Evolutionary conservation across 129 eudicot genomes (phyloP).

Genomic region (Centaurea solstitialis): DNA sequence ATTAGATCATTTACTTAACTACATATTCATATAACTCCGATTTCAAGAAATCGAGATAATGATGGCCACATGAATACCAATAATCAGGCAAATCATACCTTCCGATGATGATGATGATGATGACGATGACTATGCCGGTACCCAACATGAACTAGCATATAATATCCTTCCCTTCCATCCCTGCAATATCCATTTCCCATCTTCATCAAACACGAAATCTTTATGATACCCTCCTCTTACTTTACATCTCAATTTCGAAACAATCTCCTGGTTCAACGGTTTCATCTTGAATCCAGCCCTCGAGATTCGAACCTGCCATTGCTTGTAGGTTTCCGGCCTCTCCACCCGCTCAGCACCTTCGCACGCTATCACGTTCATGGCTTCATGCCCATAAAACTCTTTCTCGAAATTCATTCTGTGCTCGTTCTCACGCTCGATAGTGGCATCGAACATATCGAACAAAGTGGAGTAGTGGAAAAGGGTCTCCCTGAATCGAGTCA

Average conservation of each 20-base stretch:
- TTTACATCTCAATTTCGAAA: slow-evolving; percentile 38
- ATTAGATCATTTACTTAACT: background rate
- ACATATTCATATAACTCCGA: background rate
- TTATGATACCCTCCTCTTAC: slow-evolving; percentile 48
- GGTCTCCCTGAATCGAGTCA: slow-evolving; percentile 56
- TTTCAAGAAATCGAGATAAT: too few species aligned
- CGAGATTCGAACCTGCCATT: slow-evolving; percentile 49
- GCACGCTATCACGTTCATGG: slow-evolving; percentile 58
- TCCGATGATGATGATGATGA: background rate
- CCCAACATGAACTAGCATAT: slow-evolving; percentile 69
- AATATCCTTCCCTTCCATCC: slow-evolving; percentile 67
- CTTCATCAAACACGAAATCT: slow-evolving; percentile 61
- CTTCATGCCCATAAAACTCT: slow-evolving; percentile 48
- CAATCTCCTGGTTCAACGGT: slow-evolving; percentile 32
- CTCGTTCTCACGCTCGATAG: slow-evolving; percentile 37
- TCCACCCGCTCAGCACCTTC: slow-evolving; percentile 54
- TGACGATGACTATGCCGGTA: slow-evolving; percentile 33
- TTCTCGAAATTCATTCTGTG: slow-evolving; percentile 48
- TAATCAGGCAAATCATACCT: background rate
- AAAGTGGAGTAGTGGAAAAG: slow-evolving; percentile 56
- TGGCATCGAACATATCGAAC: slow-evolving; percentile 62
- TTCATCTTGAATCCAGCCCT: slow-evolving; percentile 55
- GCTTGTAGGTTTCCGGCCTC: slow-evolving; percentile 58
- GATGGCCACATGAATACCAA: background rate
- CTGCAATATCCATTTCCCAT: slow-evolving; percentile 61